phyloP scores from a whole-genome alignment of 2,329 filamentous ascomycete species.

The Dothidotthia symphoricarpi region DNA sequence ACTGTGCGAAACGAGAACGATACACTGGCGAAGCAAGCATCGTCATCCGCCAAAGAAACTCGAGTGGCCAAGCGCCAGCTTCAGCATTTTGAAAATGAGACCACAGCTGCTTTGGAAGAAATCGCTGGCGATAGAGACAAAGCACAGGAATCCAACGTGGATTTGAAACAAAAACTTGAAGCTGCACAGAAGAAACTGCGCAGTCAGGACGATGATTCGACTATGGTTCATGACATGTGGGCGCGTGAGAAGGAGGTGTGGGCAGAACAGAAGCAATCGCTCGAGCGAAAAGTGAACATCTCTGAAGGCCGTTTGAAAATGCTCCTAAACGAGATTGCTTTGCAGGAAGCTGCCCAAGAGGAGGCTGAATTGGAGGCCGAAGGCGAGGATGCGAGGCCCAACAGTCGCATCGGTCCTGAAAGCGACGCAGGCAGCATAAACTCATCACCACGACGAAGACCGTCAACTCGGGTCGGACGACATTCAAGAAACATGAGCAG shows the following conservation, averaged over 20 bases:
- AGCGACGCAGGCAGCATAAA: conserved; percentile 71
- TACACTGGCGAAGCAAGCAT: conserved; percentile 60
- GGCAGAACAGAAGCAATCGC: conserved; percentile 77
- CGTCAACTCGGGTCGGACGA: conserved; percentile 45
- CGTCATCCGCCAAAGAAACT: conserved; percentile 69
- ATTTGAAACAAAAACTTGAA: conserved; percentile 76
- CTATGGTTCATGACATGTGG: conserved; percentile 76
- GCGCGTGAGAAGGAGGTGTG: conserved; percentile 79
- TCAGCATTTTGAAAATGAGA: conserved; percentile 81
- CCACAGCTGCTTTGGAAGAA: conserved; percentile 79
- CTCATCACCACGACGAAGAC: conserved; percentile 57
- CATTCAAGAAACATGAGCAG: conserved; percentile 60
- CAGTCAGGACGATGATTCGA: conserved; percentile 77
- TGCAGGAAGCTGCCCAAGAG: conserved; percentile 55
- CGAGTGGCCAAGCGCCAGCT: conserved; percentile 82
- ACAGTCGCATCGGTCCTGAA: conserved; percentile 55
- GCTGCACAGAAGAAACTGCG: conserved; percentile 72
- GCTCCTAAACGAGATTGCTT: conserved; percentile 81
- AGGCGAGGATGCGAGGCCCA: conserved; percentile 59
- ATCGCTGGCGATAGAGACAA: conserved; percentile 83
- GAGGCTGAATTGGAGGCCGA: conserved; percentile 54
- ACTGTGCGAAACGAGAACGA: conserved; percentile 72
- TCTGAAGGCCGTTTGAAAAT: conserved; percentile 81
- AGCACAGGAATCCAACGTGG: conserved; percentile 68
- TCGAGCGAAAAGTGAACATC: conserved; percentile 85